phyloP scores from a whole-genome alignment of 1,139 yeast genomes.

The Protomyces arabidopsidicola region DNA sequence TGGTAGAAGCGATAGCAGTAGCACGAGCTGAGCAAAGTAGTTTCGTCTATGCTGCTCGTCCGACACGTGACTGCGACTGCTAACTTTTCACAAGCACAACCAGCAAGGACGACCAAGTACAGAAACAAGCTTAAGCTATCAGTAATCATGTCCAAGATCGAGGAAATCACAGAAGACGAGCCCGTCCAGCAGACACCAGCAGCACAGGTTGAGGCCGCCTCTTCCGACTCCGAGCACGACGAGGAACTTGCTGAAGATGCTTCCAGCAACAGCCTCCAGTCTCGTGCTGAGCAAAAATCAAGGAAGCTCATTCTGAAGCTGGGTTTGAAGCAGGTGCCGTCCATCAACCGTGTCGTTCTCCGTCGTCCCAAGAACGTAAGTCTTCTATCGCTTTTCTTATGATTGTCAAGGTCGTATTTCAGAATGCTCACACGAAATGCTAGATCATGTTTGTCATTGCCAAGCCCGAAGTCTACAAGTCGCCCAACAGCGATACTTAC shows the following conservation, averaged over 20 bases:
- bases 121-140: no score
- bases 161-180: conserved; percentile 23
- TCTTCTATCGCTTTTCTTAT: background rate
- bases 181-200: conserved; percentile 4
- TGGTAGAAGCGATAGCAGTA: no score
- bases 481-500: conserved; percentile 84
- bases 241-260: conserved; percentile 15
- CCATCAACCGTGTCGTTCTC: conserved; percentile 92
- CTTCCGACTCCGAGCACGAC: conserved; percentile 17
- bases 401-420: no score
- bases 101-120: no score
- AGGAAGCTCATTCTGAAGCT: conserved; percentile 85
- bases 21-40: no score
- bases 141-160: conserved; percentile 20
- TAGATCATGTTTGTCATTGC: conserved; percentile 74
- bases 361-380: conserved; percentile 82
- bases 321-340: conserved; percentile 85
- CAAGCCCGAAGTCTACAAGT: conserved; percentile 90
- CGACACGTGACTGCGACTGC: no score
- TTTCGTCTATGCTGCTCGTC: no score
- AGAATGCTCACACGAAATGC: background rate
- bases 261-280: conserved; percentile 33
- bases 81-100: no score
- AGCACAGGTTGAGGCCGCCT: conserved; percentile 11
- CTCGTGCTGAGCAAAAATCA: conserved; percentile 95